Percentiles rank a stretch among this genome's conserved stretches.
These are phyloP conservation scores for Exophiala oligosperma DNA, from an alignment of 2,329 filamentous ascomycete genomes.

Conservation along the genomic window DNA sequence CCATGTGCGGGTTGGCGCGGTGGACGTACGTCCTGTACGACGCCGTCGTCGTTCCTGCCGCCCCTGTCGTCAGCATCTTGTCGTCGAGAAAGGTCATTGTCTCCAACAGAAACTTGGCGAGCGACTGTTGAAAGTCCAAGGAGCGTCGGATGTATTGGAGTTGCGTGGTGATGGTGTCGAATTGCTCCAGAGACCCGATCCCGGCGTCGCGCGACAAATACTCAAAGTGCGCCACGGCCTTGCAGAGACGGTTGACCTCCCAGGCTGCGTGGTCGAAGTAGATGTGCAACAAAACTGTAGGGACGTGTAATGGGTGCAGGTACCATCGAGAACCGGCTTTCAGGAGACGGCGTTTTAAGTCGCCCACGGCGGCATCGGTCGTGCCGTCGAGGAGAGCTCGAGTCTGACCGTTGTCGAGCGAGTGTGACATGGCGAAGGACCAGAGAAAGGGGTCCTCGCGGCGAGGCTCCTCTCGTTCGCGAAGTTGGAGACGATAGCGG, in stretches of 20 bases:
- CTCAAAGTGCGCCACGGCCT: conserved; percentile 10
- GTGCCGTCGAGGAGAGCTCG: conserved; percentile 12
- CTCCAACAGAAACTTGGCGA: conserved; percentile 15
- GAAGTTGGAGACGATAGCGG: neutral
- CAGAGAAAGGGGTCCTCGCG: conserved; percentile 16
- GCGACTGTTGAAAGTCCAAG: conserved; percentile 9
- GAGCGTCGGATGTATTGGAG: conserved; percentile 6
- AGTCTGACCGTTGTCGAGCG: conserved; percentile 10
- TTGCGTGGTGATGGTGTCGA: conserved; percentile 16
- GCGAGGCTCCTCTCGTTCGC: conserved; percentile 7
- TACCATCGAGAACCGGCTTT: conserved; percentile 10
- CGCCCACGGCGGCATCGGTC: conserved; percentile 10
- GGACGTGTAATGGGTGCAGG: conserved; percentile 12
- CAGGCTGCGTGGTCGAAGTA: conserved; percentile 16
- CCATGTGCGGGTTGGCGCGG: conserved; percentile 15
- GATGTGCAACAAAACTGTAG: conserved; percentile 8
- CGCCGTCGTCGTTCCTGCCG: neutral
- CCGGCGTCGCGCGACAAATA: conserved; percentile 7
- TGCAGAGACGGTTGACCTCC: conserved; percentile 14
- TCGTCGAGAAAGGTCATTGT: conserved; percentile 15
- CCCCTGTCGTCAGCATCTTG: conserved; percentile 9
- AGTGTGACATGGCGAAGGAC: conserved; percentile 19
- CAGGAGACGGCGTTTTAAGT: conserved; percentile 9
- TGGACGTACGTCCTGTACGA: conserved; percentile 8
- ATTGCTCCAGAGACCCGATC: conserved; percentile 10